Evolutionary conservation across 2,329 filamentous ascomycete species (phyloP).

Genomic region (Colletotrichum godetiae): DNA sequence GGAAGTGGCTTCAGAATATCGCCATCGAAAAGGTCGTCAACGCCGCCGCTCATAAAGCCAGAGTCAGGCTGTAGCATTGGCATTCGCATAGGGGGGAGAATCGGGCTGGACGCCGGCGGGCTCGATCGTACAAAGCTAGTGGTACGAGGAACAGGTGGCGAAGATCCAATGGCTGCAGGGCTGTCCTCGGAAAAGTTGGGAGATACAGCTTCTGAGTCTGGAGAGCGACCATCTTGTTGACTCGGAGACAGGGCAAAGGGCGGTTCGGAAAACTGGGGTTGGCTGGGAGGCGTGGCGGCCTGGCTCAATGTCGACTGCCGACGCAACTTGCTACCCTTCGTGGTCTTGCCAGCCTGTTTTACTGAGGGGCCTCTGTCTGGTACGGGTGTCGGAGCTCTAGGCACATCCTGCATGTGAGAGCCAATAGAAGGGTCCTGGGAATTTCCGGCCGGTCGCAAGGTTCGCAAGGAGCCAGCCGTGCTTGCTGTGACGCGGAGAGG

Average conservation of each 20-base stretch:
- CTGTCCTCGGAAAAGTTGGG: conserved; percentile 72
- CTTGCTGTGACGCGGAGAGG: conserved; percentile 91
- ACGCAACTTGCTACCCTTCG: conserved; percentile 63
- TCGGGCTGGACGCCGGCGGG: conserved; percentile 83
- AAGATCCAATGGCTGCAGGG: conserved; percentile 87
- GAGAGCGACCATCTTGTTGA: conserved; percentile 64
- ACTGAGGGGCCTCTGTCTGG: conserved; percentile 59
- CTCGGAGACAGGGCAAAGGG: conserved; percentile 58
- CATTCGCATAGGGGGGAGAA: conserved; percentile 72
- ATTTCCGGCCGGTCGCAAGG: conserved; percentile 78
- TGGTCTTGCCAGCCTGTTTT: conserved; percentile 43
- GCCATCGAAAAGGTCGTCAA: conserved; percentile 77
- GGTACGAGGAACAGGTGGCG: conserved; percentile 81
- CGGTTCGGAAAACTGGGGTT: conserved; percentile 50
- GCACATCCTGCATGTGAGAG: conserved; percentile 76
- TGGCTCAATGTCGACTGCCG: conserved; percentile 70
- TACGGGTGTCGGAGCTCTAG: conserved; percentile 81
- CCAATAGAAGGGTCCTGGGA: conserved; percentile 55
- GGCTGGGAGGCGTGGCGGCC: conserved; percentile 48
- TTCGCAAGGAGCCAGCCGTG: conserved; percentile 87
- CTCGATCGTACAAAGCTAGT: conserved; percentile 66
- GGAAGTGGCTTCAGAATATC: conserved; percentile 58
- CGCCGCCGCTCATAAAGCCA: conserved; percentile 85
- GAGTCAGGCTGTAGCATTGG: conserved; percentile 76
- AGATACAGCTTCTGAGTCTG: conserved; percentile 64